Evolutionary conservation across 2,329 filamentous ascomycete genomes (phyloP), one percentile per base, ranked within the genome.

Genomic region (Trichoderma sp.): DNA sequence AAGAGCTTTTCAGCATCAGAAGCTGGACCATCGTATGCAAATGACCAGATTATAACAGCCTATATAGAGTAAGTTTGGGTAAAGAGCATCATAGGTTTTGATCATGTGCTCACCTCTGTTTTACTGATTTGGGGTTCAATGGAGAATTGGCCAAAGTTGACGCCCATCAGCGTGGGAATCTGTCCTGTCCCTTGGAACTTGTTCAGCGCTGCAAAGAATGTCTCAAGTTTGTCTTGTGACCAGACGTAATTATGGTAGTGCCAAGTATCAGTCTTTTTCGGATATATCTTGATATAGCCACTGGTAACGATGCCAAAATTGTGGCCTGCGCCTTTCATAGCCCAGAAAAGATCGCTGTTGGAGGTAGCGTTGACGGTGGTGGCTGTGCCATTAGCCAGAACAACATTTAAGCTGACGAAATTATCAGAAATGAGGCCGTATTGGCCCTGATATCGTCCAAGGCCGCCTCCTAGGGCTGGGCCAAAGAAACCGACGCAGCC

Each of bases 331-430:
- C 83, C 83, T 63, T 80, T 77, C 45, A 83, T 81, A 2, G 80
- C 83, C 83, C 83, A 85, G 75, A 82, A 84, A 11, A 84, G 79
- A 65, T 84, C 83, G 4, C 76, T 75, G 24, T 84, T 66, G 33
- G 82, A 76, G 4, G 75, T 80, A 21, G 75, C 29, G 31, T 74
- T 78, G 29, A 78, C 78, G 7, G 63, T 76, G 5, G 75, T 73
- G 12, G 79, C 63, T 6, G 76, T 75, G 6, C 83, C 83, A 38
- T 83, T 78, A 27, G 83, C 79, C 6, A 82, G 76, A 6, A 85
- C 83, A 1, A 84, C 77, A 21, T 83, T 79, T 27, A 82, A 74
- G 0, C 80, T 82, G 31, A 84, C 53, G 38, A 85, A 80, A 41
- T 83, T 81, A 74, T 85, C 84, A 6, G 81, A 79, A 14, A 81